Evolutionary conservation across 768 basidiomycete genomes (phyloP).

Genomic region (Termitomyces sp.): DNA sequence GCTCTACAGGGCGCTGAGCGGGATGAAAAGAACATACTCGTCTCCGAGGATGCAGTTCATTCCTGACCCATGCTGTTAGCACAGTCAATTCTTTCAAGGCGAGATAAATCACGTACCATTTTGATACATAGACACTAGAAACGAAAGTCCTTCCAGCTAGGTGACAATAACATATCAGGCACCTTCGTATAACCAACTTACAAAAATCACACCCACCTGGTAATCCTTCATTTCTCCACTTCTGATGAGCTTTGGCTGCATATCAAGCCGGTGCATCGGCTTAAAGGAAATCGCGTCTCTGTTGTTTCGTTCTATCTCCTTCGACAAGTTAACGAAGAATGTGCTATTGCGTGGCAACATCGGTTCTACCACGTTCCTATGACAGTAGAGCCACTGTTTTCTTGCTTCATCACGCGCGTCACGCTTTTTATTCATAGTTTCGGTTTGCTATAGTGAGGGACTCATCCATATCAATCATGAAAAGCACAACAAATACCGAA

Average conservation of each 20-base stretch:
- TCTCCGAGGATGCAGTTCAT: slow-evolving; percentile 73
- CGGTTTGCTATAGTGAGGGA: slow-evolving; percentile 29
- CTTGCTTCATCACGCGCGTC: slow-evolving; percentile 33
- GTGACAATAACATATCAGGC: neutral
- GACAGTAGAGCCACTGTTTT: slow-evolving; percentile 39
- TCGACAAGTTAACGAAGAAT: slow-evolving; percentile 31
- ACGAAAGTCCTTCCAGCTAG: slow-evolving; percentile 58
- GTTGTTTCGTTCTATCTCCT: slow-evolving; percentile 17
- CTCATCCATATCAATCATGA: neutral
- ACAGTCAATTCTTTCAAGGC: neutral
- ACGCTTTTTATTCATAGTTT: slow-evolving; percentile 28
- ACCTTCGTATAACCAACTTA: neutral
- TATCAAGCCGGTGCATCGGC: slow-evolving; percentile 31
- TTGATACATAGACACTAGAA: slow-evolving; percentile 58
- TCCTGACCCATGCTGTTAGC: slow-evolving; percentile 22
- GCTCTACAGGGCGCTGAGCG: neutral
- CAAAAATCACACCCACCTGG: slow-evolving; percentile 37
- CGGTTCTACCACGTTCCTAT: slow-evolving; percentile 39
- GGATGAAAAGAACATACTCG: slow-evolving; percentile 33
- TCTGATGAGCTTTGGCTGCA: slow-evolving; percentile 44
- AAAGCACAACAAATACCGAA: neutral
- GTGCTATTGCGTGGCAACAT: slow-evolving; percentile 34
- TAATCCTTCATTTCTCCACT: slow-evolving; percentile 68
- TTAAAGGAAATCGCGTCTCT: slow-evolving; percentile 17
- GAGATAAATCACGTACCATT: slow-evolving; percentile 38